A percentile compares a stretch with the other conserved stretches of the same genome.
Evolutionary conservation across 2,329 filamentous ascomycete genomes (phyloP).

Genomic region (Didymella segeticola): DNA sequence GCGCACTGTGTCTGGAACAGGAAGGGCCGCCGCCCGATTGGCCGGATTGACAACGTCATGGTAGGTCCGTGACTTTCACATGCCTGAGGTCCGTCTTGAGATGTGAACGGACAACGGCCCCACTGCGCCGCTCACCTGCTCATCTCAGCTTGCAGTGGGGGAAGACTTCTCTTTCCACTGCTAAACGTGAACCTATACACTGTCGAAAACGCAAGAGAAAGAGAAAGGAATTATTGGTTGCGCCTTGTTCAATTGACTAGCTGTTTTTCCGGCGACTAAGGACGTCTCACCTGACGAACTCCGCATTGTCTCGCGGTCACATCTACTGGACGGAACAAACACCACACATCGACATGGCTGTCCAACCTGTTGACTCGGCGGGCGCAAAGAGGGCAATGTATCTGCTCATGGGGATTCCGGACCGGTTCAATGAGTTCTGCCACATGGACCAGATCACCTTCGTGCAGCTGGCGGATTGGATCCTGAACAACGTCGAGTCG

Average conservation of each 20-base stretch:
- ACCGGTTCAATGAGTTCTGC: constrained; percentile 47
- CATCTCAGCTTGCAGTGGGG: constrained; percentile 8
- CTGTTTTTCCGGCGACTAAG: constrained; percentile 16
- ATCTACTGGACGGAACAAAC: not conserved
- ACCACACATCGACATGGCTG: constrained; percentile 27
- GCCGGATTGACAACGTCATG: constrained; percentile 18
- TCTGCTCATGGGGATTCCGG: constrained; percentile 45
- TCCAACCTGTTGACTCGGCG: constrained; percentile 23
- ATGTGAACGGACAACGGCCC: constrained; percentile 20
- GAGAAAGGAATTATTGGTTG: constrained; percentile 1
- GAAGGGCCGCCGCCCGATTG: constrained; percentile 17
- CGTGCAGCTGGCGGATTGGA: constrained; percentile 48
- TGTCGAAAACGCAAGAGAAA: not conserved
- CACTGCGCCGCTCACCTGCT: constrained; percentile 20
- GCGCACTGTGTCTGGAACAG: constrained; percentile 5
- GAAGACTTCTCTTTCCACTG: not conserved
- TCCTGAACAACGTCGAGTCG: constrained; percentile 42
- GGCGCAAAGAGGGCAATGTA: constrained; percentile 40
- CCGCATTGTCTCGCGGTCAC: constrained; percentile 12
- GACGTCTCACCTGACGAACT: constrained; percentile 19
- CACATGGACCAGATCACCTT: constrained; percentile 50
- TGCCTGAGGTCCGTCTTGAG: constrained; percentile 6
- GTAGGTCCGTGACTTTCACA: constrained; percentile 22
- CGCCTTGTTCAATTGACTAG: constrained; percentile 7
- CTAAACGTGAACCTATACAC: not conserved